Base-by-base conservation (phyloP, 108 stramenopile genomes). In the Nitzschia palea region DNA sequence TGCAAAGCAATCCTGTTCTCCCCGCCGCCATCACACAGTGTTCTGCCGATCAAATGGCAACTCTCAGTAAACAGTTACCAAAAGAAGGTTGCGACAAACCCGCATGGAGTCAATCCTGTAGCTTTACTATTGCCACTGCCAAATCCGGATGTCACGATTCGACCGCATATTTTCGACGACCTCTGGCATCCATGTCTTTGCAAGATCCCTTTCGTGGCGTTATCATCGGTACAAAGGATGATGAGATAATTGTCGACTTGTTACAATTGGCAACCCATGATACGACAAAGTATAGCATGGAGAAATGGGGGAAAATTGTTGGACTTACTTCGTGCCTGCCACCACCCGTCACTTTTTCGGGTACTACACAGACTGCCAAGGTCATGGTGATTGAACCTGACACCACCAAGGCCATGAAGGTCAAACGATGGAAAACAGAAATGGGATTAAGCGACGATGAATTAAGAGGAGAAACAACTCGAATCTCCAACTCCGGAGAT, bases 51-150 rank as follows among this genome's bases (percentile, higher is more conserved):
- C 27, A 50, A 47, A 29, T 50, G 62, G 15, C 9, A 33, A 17
- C 15, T 2, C 10, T 60, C 5, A 26, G 10, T 20, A 34, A 22
- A 4, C 68, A 69, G 36, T 56, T 69, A 23, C 57, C 68, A 27
- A 3, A 30, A 17, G 57, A 50, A 34, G 35, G 48, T 0, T 69
- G 68, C 36, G 23, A 28, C 25, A 17, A 35, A 20, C 32, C 18
- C 2, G 42, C 68, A 0, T 69, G 25, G 18, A 12, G n/a, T 3
- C 68, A 69, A 50, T 9, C 57, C 3, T 69, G 68, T 12, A 56
- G 55, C 30, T 69, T 69, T 25, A 69, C 68, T 17, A 58, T 36
- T 6, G 68, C 68, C 4, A 69, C 68, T 23, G 37, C 68, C 17
- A 26, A 44, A 26, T 4, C 22, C 22, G 34, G 17, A 12, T 65